These are phyloP conservation scores for Paraphysoderma sedebokerense DNA, from an alignment of 371 early-diverging fungal species.

Conservation along the genomic window DNA sequence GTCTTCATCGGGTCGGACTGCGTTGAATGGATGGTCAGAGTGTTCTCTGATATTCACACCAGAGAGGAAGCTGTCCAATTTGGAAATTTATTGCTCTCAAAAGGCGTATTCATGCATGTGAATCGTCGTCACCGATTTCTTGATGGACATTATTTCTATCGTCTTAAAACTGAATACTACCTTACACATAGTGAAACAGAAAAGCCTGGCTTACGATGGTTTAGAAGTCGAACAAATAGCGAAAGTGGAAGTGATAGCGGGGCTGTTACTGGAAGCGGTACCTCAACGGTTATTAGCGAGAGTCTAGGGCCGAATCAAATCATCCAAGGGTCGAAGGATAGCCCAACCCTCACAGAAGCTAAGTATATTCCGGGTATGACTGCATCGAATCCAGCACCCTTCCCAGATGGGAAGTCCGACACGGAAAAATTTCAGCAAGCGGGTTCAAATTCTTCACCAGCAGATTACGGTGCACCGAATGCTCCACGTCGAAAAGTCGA, in stretches of 20 bases:
- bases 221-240: slow-evolving; percentile 4
- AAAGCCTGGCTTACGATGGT: slow-evolving; percentile 13
- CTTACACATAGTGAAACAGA: slow-evolving; percentile 9
- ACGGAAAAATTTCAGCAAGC: too few species aligned
- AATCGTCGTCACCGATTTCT: slow-evolving; percentile 51
- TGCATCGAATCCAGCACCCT: too few species aligned
- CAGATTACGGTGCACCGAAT: too few species aligned
- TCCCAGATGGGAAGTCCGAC: too few species aligned
- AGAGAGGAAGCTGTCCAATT: slow-evolving; percentile 67
- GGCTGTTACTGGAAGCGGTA: not conserved
- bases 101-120: slow-evolving; percentile 63
- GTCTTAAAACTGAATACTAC: slow-evolving; percentile 37
- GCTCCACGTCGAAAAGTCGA: slow-evolving; percentile 8
- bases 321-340: too few species aligned
- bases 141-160: slow-evolving; percentile 88
- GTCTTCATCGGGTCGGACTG: slow-evolving; percentile 73
- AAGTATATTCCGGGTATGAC: too few species aligned
- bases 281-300: too few species aligned
- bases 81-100: slow-evolving; percentile 57
- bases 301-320: too few species aligned
- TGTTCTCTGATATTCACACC: slow-evolving; percentile 57
- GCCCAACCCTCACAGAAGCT: too few species aligned
- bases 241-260: not conserved
- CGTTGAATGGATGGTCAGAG: slow-evolving; percentile 75
- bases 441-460: too few species aligned